Evolutionary conservation across 176 grass and related monocot species (phyloP), one percentile per base, ranked within the genome.

Genomic region (Urochloa ruziziensis): DNA sequence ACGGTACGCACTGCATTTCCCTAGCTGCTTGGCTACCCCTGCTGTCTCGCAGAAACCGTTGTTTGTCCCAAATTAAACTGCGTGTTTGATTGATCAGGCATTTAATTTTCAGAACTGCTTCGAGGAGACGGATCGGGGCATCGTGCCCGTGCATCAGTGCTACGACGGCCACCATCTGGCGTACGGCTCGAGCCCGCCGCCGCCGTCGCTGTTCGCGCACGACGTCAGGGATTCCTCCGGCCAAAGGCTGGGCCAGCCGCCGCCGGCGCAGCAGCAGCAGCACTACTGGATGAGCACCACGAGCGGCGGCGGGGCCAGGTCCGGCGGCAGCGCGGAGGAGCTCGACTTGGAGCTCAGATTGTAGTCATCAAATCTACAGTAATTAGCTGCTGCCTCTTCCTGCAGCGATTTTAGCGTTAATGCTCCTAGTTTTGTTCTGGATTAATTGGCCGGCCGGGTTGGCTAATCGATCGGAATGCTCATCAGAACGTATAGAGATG

Each of bases 291-390:
- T 71, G 72, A n/a, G n/a, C n/a, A n/a, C n/a, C n/a, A 35, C 12
- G 21, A 44, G 69, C 44, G 39, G 58, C 83, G 79, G 86, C 54
- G 72, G 56, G 12, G 58, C 75, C 75, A 29, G n/a, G 56, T 58
- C 56, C 8, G 6, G 53, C 23, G 10, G 61, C 62, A 32, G 53
- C 56, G 70, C 71, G 16, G 88, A 90, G 14, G 88, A 90, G 64
- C 72, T 90, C 35, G 88, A 90, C 52, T 6, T 86, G 72, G 88
- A 86, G 65, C 83, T 90, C 21, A 82, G 88, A 54, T 82, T 90
- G 65, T 90, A 90, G 83, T 11, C n/a, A n/a, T n/a, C n/a, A n/a
- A n/a, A n/a, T n/a, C n/a, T n/a, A n/a, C n/a, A n/a, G n/a, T 40
- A 3, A 0, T 15, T 3, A 23, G 54, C 43, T 46, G 43, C 43